These are phyloP conservation scores for Phalaenopsis equestris DNA, from an alignment of 106 monocot genomes.

Conservation along the genomic window DNA sequence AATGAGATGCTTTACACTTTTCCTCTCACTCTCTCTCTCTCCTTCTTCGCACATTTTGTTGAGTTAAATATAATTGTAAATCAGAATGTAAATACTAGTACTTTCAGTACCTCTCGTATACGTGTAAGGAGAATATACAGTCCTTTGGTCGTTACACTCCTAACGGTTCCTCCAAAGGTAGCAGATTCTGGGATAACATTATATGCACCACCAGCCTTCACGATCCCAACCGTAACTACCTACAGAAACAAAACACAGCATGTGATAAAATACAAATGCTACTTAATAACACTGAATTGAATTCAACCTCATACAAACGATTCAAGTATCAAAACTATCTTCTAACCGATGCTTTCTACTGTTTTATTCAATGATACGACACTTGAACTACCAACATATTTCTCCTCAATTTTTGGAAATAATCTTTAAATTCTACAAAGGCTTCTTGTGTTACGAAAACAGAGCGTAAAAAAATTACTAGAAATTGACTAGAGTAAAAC, in stretches of 20 bases:
- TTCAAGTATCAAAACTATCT: neutral
- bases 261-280: neutral
- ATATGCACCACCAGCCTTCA: constrained; percentile 50
- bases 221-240: constrained; percentile 54
- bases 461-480: neutral
- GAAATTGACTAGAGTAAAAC: neutral
- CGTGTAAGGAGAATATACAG: constrained; percentile 35
- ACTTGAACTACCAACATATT: too few species aligned
- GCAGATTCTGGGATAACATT: constrained; percentile 63
- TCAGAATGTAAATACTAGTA: neutral
- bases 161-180: constrained; percentile 69
- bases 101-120: constrained; percentile 55
- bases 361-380: too few species aligned
- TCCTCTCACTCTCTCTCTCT: too few species aligned
- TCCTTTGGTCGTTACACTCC: constrained; percentile 57
- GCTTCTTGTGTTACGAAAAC: neutral
- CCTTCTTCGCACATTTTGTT: neutral
- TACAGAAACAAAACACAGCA: constrained; percentile 6
- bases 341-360: neutral
- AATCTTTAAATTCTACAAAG: neutral
- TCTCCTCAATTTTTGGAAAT: neutral
- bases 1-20: too few species aligned
- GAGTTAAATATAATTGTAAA: neutral
- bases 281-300: neutral
- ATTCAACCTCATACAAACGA: neutral